Evolutionary conservation across 2,329 filamentous ascomycete genomes (phyloP), one percentile per base, ranked within the genome.

Genomic region (Paraphoma chrysanthemicola): DNA sequence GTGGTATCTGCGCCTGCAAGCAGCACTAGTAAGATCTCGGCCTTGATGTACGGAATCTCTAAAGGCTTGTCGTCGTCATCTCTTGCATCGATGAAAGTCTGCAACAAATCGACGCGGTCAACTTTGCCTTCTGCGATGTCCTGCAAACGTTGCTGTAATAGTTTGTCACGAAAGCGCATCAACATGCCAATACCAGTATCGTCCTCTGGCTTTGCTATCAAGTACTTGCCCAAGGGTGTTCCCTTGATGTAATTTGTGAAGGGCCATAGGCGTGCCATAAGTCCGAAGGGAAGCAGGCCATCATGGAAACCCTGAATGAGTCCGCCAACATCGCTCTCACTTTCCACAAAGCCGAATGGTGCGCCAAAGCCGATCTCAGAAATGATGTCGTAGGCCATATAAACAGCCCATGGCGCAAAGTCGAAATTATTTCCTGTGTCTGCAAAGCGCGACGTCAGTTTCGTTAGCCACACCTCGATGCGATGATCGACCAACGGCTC

Each of bases 151-250:
- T 85, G 72, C 18, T 72, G 66, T 53, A 87, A 80, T 2, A 87
- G 76, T 28, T 78, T 77, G 60, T 87, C 85, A 4, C 84, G 81
- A 69, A 86, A 86, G 8, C 82, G 77, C 83, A 87, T 86, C 53
- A 86, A 65, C 1, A 79, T 81, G 1, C 84, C 84, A 33, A 86
- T 84, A 0, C 84, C 85, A 11, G 78, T 81, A 39, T 84, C 71
- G 33, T 87, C 80, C 45, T 84, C 79, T 0, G 84, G 83, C 36
- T 72, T 81, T 8, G 84, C 82, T 9, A 86, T 81, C 2, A 86
- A 74, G 62, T 82, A 84, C 56, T 83, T 82, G 11, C 77, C 77
- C 31, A 85, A 49, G 61, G 79, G 83, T 0, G 83, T 86, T 7
- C 73, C 79, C 69, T 86, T 86, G 44, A 86, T 68, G 79, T 80